Evolutionary conservation across 1,284 basidiomycete genomes (phyloP), one percentile per base, ranked within the genome.

Genomic region (Ustilago bromivora): DNA sequence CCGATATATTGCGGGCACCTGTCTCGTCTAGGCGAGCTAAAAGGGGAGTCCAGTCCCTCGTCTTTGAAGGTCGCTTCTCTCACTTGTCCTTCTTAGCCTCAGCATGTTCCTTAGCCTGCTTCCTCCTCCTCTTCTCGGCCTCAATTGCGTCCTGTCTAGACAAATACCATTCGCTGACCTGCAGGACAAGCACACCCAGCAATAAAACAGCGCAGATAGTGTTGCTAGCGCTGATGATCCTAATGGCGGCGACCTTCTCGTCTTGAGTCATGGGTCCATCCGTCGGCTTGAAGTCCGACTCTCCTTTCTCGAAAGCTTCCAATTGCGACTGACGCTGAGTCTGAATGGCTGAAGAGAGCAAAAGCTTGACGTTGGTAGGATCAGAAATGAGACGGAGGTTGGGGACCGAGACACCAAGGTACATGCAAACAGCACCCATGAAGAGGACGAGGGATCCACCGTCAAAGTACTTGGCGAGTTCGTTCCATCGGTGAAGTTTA

Each of bases 381-480:
- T 82, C 71, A 11, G 78, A 58, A 28, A 86, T 73, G 19, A 83
- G 72, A 13, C 82, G 78, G 23, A 86, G 46, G 64, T 83, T 86
- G 49, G 84, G 84, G 8, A 84, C 67, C 5, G 66, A 43, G 19
- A 85, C 82, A 12, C 71, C 77, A 12, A 79, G 68, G 43, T 86
- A 86, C 83, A 86, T 85, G 71, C 74, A 71, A 43, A 85, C 28
- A 4, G 80, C 66, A n/a, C 76, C 83, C 57, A 85, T 72, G 65
- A 81, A 82, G 40, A 85, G 72, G 32, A 67, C 81, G 17, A 86
- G 64, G 46, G 80, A 81, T 15, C 79, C 74, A 12, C 82, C 76
- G 61, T 85, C 84, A 69, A 84, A 86, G 73, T 84, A 86, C 70
- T 82, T 84, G 52, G 84, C 84, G 55, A 78, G 76, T 52, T 85